Percentiles rank a stretch among this genome's conserved stretches.
These are phyloP conservation scores for Geosmithia flava DNA, from an alignment of 2,329 filamentous ascomycete species.

Conservation along the genomic window DNA sequence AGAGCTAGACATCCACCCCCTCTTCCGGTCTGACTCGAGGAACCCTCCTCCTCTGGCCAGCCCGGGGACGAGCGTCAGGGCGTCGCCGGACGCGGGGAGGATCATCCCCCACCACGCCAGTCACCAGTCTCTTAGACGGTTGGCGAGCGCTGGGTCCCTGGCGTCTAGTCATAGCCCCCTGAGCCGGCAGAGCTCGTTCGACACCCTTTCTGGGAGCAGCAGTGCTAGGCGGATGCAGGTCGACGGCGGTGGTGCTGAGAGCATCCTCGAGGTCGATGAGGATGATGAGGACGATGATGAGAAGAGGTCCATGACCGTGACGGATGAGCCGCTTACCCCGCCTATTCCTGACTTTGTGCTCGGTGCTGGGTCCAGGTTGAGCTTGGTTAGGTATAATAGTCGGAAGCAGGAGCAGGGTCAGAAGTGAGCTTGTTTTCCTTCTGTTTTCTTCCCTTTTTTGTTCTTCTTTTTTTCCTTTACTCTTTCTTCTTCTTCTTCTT, in stretches of 20 bases:
- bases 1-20: slow-evolving; percentile 64
- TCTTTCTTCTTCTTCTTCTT: not conserved
- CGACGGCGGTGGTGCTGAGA: slow-evolving; percentile 9
- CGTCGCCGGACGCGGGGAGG: slow-evolving; percentile 56
- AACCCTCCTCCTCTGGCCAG: slow-evolving; percentile 48
- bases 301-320: slow-evolving; percentile 5
- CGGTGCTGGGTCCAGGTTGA: slow-evolving; percentile 36
- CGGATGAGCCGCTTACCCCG: slow-evolving; percentile 40
- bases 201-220: slow-evolving; percentile 11
- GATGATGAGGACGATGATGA: slow-evolving; percentile 6
- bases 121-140: slow-evolving; percentile 35
- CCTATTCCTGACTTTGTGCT: slow-evolving; percentile 51
- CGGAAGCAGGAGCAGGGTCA: slow-evolving; percentile 12
- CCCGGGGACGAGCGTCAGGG: slow-evolving; percentile 58
- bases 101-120: slow-evolving; percentile 43
- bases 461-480: not conserved
- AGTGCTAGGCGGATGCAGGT: slow-evolving; percentile 21
- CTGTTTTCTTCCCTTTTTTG: not conserved
- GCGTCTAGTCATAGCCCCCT: slow-evolving; percentile 33
- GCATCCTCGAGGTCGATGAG: slow-evolving; percentile 10
- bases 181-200: slow-evolving; percentile 34
- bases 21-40: slow-evolving; percentile 64
- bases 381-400: slow-evolving; percentile 32
- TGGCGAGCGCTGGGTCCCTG: slow-evolving; percentile 40
- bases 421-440: not conserved